Conservation (phyloP, 148 eudicot genomes). For the Camellia japonica region DNA sequence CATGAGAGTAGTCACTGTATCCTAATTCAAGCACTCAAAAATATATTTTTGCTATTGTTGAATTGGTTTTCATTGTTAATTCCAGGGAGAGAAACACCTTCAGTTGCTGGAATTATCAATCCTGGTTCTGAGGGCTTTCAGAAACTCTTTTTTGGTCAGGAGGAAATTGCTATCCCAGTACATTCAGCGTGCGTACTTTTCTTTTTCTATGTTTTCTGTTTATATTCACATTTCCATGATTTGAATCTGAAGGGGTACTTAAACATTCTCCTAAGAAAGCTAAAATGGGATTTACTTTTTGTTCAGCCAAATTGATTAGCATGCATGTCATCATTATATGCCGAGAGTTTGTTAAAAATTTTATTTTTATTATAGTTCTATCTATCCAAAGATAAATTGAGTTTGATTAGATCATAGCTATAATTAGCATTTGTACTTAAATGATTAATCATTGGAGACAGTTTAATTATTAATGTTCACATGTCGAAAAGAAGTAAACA, state of each 20-base stretch:
- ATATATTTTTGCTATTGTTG: not conserved
- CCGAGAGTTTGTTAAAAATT: not conserved
- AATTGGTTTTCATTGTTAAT: not conserved
- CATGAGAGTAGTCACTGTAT: not conserved
- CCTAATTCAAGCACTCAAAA: not conserved
- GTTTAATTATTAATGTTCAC: not conserved
- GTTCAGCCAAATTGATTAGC: not conserved
- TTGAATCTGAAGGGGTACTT: not conserved
- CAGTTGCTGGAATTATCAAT: constrained; percentile 95
- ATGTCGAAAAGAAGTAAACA: not conserved
- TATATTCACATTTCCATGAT: not conserved
- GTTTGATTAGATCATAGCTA: not conserved
- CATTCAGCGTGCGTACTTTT: constrained; percentile 70
- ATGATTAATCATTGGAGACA: not conserved
- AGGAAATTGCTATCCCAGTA: constrained; percentile 97
- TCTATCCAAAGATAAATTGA: not conserved
- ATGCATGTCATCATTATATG: not conserved
- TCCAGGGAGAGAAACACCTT: constrained; percentile 97
- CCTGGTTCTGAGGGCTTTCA: constrained; percentile 99
- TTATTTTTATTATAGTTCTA: not conserved
- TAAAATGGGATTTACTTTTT: not conserved
- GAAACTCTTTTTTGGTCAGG: constrained; percentile 96
- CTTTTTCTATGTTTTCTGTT: not conserved
- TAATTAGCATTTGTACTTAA: not conserved
- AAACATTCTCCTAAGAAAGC: not conserved